A percentile compares a stretch with the other conserved stretches of the same genome.
Conservation (phyloP, 345 rosid genomes). For the Acer yangbiense region DNA sequence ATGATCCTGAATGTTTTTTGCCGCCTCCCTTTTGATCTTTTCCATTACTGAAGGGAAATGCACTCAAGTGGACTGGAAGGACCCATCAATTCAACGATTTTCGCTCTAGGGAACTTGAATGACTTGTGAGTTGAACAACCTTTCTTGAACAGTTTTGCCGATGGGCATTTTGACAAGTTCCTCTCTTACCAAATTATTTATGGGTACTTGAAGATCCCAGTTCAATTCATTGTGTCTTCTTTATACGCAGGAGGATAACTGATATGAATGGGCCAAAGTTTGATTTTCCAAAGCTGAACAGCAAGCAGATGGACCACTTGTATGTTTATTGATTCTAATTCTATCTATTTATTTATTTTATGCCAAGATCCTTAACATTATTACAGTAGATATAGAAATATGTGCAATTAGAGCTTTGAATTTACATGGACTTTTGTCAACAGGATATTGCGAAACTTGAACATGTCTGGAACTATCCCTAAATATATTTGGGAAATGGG, state of each 20-base stretch:
- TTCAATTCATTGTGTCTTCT: not conserved
- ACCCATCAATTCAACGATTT: constrained; percentile 50
- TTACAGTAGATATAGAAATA: not conserved
- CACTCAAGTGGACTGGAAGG: constrained; percentile 60
- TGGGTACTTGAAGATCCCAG: not conserved
- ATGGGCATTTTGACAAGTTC: not conserved
- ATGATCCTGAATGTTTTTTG: not conserved
- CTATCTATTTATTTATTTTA: not conserved
- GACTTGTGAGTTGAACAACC: constrained; percentile 46
- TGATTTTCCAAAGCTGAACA: not conserved
- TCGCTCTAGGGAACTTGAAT: constrained; percentile 28
- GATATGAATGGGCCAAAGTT: not conserved
- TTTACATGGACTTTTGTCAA: not conserved
- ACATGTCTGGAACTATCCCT: constrained; percentile 29
- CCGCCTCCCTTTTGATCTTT: not conserved
- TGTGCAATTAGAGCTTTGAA: not conserved
- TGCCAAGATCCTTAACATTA: not conserved
- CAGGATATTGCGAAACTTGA: constrained; percentile 49
- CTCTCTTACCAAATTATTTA: not conserved
- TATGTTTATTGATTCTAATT: not conserved
- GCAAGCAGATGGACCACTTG: not conserved
- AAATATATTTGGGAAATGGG: not conserved
- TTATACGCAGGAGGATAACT: not conserved
- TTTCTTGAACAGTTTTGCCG: not conserved
- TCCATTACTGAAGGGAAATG: constrained; percentile 47